phyloP scores from a whole-genome alignment of 116 monocot genomes.

The Trichopus zeylanicus region DNA sequence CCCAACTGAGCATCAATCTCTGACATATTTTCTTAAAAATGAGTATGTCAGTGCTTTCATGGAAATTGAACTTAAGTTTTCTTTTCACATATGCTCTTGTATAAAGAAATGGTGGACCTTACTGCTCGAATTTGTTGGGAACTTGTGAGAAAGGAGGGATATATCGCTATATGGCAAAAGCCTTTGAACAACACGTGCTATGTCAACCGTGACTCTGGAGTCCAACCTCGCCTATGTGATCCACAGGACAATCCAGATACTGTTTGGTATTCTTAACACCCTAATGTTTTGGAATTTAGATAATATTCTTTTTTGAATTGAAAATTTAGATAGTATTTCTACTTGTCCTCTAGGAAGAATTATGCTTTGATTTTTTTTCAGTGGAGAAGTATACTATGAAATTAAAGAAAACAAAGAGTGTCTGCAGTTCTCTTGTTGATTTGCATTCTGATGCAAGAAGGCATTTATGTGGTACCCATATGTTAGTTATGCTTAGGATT shows the following conservation, averaged over 20 bases:
- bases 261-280: slow-evolving; percentile 57
- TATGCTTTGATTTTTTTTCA: no score
- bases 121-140: slow-evolving; percentile 81
- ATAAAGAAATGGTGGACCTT: slow-evolving; percentile 80
- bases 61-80: not conserved
- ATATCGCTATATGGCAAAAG: slow-evolving; percentile 94
- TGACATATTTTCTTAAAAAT: no score
- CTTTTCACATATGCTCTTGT: slow-evolving; percentile 1
- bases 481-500: no score
- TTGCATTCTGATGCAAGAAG: no score
- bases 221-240: slow-evolving; percentile 66
- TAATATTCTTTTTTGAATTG: not conserved
- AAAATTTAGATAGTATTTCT: not conserved
- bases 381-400: no score
- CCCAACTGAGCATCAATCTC: no score
- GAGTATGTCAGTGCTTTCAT: no score
- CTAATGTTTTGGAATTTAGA: not conserved
- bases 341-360: no score
- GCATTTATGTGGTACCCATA: no score
- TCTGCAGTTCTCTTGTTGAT: no score
- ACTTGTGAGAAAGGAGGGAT: slow-evolving; percentile 90
- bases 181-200: slow-evolving; percentile 84
- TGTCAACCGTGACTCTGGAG: slow-evolving; percentile 31
- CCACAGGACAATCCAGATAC: slow-evolving; percentile 59
- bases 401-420: no score